Percentiles rank a stretch among this genome's conserved stretches.
These are phyloP conservation scores for Eucommia ulmoides DNA, from an alignment of 257 asterid genomes.

Conservation along the genomic window DNA sequence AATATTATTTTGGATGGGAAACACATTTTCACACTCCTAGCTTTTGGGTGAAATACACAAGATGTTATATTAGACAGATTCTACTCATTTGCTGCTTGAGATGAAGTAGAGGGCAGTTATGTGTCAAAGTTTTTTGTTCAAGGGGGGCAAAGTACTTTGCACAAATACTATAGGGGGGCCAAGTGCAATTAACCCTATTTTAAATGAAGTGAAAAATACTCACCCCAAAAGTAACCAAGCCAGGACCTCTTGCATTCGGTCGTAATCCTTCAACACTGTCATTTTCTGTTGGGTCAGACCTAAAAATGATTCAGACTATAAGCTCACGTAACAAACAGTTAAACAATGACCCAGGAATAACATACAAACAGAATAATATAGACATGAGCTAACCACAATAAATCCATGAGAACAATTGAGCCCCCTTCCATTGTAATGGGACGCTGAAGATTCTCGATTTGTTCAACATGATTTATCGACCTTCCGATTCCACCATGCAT, in stretches of 20 bases:
- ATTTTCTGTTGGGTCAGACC: slow-evolving; percentile 99
- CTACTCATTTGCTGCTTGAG: too few species aligned
- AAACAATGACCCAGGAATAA: slow-evolving; percentile 4
- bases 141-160: too few species aligned
- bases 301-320: slow-evolving; percentile 23
- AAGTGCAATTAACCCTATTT: too few species aligned
- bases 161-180: too few species aligned
- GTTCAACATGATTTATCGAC: slow-evolving; percentile 93
- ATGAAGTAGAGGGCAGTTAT: too few species aligned
- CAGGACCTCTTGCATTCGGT: slow-evolving; percentile 99
- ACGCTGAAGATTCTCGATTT: slow-evolving; percentile 90
- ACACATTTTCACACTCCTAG: too few species aligned
- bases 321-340: slow-evolving; percentile 3
- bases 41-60: too few species aligned
- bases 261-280: slow-evolving; percentile 98
- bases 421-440: slow-evolving; percentile 99
- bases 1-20: too few species aligned
- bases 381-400: slow-evolving; percentile 60
- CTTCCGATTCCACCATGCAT: slow-evolving; percentile 99
- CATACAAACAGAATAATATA: slow-evolving; percentile 4
- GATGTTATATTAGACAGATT: too few species aligned
- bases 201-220: slow-evolving; percentile 16
- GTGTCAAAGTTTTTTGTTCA: too few species aligned
- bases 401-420: slow-evolving; percentile 93
- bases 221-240: slow-evolving; percentile 99